Conservation (phyloP, 129 eudicot species). For the Saposhnikovia divaricata region DNA sequence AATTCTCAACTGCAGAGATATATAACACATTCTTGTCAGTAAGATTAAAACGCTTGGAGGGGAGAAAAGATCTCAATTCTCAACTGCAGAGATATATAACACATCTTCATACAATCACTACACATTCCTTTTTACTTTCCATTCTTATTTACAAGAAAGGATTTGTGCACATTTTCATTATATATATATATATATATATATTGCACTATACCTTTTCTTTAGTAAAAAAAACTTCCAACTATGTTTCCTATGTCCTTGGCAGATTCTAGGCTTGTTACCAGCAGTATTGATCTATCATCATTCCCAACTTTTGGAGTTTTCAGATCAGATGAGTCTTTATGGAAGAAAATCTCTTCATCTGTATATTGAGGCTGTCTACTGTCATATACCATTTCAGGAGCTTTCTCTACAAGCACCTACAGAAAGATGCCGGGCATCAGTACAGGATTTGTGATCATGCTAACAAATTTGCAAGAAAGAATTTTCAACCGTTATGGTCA, state of each 20-base stretch:
- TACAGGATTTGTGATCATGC: neutral
- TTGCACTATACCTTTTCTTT: constrained; percentile 21
- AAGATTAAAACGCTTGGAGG: neutral
- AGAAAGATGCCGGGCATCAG: constrained; percentile 1
- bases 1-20: too few species aligned
- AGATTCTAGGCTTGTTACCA: constrained; percentile 5
- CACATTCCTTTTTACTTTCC: neutral
- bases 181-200: too few species aligned
- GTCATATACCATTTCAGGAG: constrained; percentile 15
- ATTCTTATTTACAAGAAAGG: neutral
- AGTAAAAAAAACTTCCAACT: neutral
- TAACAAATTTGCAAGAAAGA: constrained; percentile 1
- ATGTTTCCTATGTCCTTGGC: constrained; percentile 5
- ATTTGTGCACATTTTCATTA: neutral
- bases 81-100: neutral
- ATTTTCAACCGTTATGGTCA: constrained; percentile 32
- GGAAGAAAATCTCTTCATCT: constrained; percentile 7
- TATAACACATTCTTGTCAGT: neutral
- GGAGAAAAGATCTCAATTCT: neutral
- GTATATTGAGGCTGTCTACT: constrained; percentile 13
- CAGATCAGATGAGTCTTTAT: constrained; percentile 8
- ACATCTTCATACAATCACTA: neutral
- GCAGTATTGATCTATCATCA: constrained; percentile 12
- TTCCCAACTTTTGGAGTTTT: constrained; percentile 16
- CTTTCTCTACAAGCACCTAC: constrained; percentile 37